Conservation (phyloP, 2,329 filamentous ascomycete genomes). For the Venturia aucupariae region DNA sequence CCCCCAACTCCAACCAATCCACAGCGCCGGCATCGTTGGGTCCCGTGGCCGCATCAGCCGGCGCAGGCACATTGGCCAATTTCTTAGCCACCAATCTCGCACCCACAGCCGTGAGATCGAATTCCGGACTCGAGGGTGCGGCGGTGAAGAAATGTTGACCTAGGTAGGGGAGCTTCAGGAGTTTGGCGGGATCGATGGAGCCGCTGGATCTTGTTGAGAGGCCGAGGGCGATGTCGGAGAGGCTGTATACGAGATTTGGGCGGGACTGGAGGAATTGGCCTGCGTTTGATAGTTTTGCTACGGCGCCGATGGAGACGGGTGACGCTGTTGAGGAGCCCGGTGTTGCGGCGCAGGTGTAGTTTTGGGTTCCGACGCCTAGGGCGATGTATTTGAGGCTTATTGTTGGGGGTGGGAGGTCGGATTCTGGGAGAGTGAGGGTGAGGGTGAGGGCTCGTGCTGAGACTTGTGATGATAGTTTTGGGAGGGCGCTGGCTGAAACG, state of each 20-base stretch:
- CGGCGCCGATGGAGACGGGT: conserved; percentile 41
- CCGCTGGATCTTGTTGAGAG: not conserved
- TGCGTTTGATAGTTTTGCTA: conserved; percentile 53
- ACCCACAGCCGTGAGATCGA: conserved; percentile 41
- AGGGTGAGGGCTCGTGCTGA: not conserved
- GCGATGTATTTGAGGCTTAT: conserved; percentile 35
- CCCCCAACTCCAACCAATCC: conserved; percentile 38
- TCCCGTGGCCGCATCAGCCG: conserved; percentile 32
- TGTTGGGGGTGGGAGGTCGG: conserved; percentile 6
- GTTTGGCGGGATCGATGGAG: not conserved
- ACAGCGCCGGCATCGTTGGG: conserved; percentile 30
- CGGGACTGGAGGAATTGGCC: conserved; percentile 41
- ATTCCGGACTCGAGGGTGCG: conserved; percentile 43
- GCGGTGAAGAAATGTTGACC: conserved; percentile 61
- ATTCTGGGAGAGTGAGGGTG: not conserved
- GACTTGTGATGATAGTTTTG: not conserved
- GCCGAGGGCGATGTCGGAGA: conserved; percentile 10
- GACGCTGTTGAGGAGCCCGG: conserved; percentile 20
- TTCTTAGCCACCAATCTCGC: conserved; percentile 41
- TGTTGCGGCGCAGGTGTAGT: conserved; percentile 50
- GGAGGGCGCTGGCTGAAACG: conserved; percentile 6
- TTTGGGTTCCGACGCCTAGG: conserved; percentile 57
- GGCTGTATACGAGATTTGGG: conserved; percentile 16
- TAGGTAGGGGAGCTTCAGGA: conserved; percentile 28
- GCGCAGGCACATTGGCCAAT: conserved; percentile 42